Conservation (phyloP, 805 yeast genomes). For the Starmerella sp. region DNA sequence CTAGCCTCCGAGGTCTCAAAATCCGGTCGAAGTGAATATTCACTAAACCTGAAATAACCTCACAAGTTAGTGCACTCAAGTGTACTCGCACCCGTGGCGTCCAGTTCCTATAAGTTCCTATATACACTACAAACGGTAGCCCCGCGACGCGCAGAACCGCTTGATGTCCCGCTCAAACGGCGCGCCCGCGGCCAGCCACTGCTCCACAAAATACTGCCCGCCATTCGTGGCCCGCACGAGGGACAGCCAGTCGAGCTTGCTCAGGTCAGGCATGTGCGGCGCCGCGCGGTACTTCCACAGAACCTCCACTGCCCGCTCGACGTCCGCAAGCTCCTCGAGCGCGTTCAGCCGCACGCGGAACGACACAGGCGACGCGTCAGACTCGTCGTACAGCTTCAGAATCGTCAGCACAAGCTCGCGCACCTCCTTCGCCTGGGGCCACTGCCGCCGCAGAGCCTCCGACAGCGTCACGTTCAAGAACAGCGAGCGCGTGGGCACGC, state of each 20-base stretch:
- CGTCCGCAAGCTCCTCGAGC: slow-evolving; percentile 11
- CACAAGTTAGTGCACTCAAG: too few relatives aligned
- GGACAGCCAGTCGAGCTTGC: slow-evolving; percentile 22
- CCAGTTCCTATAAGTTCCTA: too few relatives aligned
- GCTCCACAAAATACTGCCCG: slow-evolving; percentile 5
- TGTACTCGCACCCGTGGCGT: too few relatives aligned
- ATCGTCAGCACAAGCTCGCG: slow-evolving; percentile 13
- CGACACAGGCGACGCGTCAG: slow-evolving; percentile 10
- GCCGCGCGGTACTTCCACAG: slow-evolving; percentile 16
- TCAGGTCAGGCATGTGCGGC: slow-evolving; percentile 4
- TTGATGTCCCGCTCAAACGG: slow-evolving; percentile 14
- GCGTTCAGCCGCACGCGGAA: slow-evolving; percentile 22
- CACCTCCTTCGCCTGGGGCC: slow-evolving; percentile 11
- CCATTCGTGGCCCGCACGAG: slow-evolving; percentile 17
- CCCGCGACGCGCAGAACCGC: slow-evolving; percentile 9
- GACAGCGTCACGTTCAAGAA: slow-evolving; percentile 21
- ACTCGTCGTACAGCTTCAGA: slow-evolving; percentile 13
- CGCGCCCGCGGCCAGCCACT: slow-evolving; percentile 14
- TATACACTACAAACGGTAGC: not conserved
- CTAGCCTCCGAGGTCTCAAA: too few relatives aligned
- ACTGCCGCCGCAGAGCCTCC: slow-evolving; percentile 8
- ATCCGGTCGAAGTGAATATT: too few relatives aligned
- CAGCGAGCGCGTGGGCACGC: slow-evolving; percentile 6
- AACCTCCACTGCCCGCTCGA: not conserved
- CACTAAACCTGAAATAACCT: too few relatives aligned